Conservation (phyloP, 805 yeast species). For the Saturnispora kantuleensis region DNA sequence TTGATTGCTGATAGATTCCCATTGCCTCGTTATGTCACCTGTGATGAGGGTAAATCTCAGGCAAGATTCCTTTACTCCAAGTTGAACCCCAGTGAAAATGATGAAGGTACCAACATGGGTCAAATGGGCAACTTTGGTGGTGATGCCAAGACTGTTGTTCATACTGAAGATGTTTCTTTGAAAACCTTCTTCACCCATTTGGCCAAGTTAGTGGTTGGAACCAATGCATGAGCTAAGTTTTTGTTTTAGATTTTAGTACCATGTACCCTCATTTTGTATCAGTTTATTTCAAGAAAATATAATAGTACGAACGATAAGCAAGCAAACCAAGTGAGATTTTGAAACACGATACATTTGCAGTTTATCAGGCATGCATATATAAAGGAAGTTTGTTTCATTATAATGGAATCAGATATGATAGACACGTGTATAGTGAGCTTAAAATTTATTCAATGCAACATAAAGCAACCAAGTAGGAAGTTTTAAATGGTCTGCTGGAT, state of each 20-base stretch:
- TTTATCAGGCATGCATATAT: no score
- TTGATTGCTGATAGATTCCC: constrained; percentile 92
- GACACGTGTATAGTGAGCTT: no score
- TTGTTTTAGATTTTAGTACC: background rate
- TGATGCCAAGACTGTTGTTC: constrained; percentile 59
- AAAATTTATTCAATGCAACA: no score
- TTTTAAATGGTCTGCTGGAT: no score
- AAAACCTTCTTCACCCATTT: constrained; percentile 94
- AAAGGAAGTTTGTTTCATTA: no score
- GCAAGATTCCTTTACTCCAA: constrained; percentile 93
- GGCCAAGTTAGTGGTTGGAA: constrained; percentile 74
- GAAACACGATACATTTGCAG: no score
- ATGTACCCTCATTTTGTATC: no score
- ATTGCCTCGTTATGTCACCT: constrained; percentile 91
- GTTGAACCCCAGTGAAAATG: constrained; percentile 84
- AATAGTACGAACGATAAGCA: no score
- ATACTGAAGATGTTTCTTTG: constrained; percentile 92
- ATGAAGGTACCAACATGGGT: constrained; percentile 34
- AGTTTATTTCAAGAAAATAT: no score
- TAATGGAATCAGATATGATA: no score
- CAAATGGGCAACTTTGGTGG: constrained; percentile 37
- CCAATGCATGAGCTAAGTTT: constrained; percentile 13
- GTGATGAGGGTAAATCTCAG: constrained; percentile 98
- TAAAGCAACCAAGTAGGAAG: no score
- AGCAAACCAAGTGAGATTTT: no score